These are phyloP conservation scores for Arctium lappa DNA, from an alignment of 129 eudicot species.

Conservation along the genomic window DNA sequence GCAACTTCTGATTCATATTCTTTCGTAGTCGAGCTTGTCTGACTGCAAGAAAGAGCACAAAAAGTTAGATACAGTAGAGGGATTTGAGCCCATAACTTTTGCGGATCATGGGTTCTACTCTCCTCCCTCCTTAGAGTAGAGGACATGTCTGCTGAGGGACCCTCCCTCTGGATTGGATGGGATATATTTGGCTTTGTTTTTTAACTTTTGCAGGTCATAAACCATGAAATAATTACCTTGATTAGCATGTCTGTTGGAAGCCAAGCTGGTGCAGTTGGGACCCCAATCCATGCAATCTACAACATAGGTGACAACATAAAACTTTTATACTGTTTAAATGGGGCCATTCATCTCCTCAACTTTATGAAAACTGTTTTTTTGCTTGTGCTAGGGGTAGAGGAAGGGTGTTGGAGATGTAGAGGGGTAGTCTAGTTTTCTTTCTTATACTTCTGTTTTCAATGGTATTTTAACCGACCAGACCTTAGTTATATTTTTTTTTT, in stretches of 20 bases:
- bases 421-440: neutral
- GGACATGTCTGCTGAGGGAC: neutral
- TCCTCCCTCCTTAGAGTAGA: neutral
- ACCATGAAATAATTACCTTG: slow-evolving; percentile 40
- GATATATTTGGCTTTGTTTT: neutral
- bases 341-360: no score
- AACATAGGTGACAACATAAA: neutral
- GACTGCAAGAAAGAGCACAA: slow-evolving; percentile 53
- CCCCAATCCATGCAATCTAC: slow-evolving; percentile 94
- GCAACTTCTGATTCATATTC: slow-evolving; percentile 43
- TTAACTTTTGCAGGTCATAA: neutral
- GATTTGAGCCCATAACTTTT: neutral
- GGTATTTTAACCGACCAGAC: no score
- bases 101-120: neutral
- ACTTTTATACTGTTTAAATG: neutral
- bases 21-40: slow-evolving; percentile 67
- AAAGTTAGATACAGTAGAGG: neutral
- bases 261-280: slow-evolving; percentile 99
- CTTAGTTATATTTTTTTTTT: no score
- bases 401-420: no score
- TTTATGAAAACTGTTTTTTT: no score
- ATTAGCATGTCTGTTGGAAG: slow-evolving; percentile 96
- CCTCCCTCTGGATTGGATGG: neutral
- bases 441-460: no score
- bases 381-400: no score